Conservation (phyloP, 176 grass and related monocot genomes). For the Saccharum spontaneum region DNA sequence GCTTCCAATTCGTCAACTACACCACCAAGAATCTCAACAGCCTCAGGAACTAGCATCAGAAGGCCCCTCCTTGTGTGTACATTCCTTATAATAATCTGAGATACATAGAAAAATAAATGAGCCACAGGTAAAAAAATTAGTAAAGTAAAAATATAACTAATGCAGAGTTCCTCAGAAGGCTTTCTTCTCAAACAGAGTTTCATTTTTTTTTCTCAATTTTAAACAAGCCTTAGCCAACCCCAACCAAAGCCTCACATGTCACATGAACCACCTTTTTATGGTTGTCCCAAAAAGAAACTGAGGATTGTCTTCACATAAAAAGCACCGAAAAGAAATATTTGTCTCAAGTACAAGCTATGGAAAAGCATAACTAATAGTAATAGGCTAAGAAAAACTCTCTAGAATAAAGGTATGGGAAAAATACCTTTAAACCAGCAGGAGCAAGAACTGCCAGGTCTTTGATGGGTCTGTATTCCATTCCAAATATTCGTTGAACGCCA, state of each 20-base stretch:
- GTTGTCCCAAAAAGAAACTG: neutral
- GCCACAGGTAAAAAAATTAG: neutral
- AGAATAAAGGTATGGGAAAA: constrained; percentile 18
- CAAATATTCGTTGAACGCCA: constrained; percentile 70
- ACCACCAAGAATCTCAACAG: constrained; percentile 76
- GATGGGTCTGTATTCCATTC: constrained; percentile 88
- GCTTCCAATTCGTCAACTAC: constrained; percentile 71
- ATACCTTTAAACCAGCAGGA: constrained; percentile 84
- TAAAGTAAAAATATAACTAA: neutral
- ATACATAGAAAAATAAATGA: constrained; percentile 11
- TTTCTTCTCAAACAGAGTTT: neutral
- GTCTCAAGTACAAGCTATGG: neutral
- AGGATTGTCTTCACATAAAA: neutral
- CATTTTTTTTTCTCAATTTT: constrained; percentile 8
- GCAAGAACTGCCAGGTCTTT: constrained; percentile 84
- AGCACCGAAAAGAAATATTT: neutral
- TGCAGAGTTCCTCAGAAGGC: neutral
- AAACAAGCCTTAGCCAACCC: neutral
- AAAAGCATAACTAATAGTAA: neutral
- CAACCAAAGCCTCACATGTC: neutral
- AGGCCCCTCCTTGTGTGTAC: constrained; percentile 76
- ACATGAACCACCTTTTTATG: neutral
- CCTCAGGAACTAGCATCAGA: constrained; percentile 87
- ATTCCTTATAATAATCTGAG: constrained; percentile 81
- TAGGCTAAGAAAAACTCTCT: constrained; percentile 2